These are phyloP conservation scores for Botryotinia globosa DNA, from an alignment of 2,329 filamentous ascomycete species.

Conservation along the genomic window DNA sequence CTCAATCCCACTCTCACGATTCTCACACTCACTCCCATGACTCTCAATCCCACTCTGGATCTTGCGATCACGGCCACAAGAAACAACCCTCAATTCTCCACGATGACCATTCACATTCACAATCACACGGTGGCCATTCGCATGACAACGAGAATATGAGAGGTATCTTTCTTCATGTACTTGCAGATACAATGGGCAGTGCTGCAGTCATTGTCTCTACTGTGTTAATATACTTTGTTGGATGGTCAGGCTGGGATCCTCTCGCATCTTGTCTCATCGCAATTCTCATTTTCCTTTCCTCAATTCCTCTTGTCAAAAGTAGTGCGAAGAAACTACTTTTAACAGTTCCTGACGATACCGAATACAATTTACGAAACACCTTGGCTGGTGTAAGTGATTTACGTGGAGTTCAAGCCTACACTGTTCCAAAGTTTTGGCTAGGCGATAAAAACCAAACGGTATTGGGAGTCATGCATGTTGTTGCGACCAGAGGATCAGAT, in stretches of 20 bases:
- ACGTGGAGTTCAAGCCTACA: slow-evolving; percentile 80
- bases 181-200: slow-evolving; percentile 92
- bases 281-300: slow-evolving; percentile 86
- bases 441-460: slow-evolving; percentile 67
- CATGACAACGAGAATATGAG: slow-evolving; percentile 97
- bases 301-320: slow-evolving; percentile 80
- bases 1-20: slow-evolving; percentile 28
- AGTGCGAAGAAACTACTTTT: slow-evolving; percentile 81
- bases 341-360: slow-evolving; percentile 77
- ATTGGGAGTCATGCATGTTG: slow-evolving; percentile 81
- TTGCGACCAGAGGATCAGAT: slow-evolving; percentile 68
- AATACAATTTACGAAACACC: slow-evolving; percentile 84
- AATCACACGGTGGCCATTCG: slow-evolving; percentile 30
- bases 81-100: slow-evolving; percentile 21
- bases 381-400: slow-evolving; percentile 79
- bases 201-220: slow-evolving; percentile 94
- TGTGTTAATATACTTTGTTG: slow-evolving; percentile 77
- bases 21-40: slow-evolving; percentile 33
- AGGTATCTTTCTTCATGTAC: slow-evolving; percentile 91
- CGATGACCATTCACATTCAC: slow-evolving; percentile 41
- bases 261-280: slow-evolving; percentile 92
- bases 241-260: slow-evolving; percentile 93
- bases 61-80: slow-evolving; percentile 33
- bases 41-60: background rate
- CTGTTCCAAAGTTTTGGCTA: slow-evolving; percentile 88